phyloP scores from a whole-genome alignment of 2,329 filamentous ascomycete genomes.

The Ceratocystis alfenasii region DNA sequence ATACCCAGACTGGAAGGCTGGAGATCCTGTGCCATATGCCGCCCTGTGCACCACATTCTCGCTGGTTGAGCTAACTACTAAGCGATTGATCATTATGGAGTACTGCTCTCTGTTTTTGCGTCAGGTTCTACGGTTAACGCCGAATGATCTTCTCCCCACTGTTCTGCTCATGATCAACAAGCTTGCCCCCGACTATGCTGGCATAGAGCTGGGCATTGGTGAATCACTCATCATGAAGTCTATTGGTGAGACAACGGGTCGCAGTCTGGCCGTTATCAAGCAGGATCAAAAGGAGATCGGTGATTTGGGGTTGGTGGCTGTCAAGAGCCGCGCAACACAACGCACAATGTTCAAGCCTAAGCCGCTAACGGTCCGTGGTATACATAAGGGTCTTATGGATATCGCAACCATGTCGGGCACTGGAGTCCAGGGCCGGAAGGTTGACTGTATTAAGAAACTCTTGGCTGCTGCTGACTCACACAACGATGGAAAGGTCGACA shows the following conservation, averaged over 20 bases:
- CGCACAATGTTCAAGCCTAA: constrained; percentile 98
- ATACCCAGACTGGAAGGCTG: constrained; percentile 91
- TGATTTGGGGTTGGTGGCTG: constrained; percentile 84
- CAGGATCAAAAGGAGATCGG: constrained; percentile 93
- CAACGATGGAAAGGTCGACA: constrained; percentile 67
- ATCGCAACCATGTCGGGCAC: constrained; percentile 81
- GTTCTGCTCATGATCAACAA: constrained; percentile 97
- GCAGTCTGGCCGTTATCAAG: constrained; percentile 81
- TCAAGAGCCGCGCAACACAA: constrained; percentile 89
- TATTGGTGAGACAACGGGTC: constrained; percentile 85
- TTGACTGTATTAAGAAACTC: constrained; percentile 90
- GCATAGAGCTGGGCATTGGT: constrained; percentile 94
- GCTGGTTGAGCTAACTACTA: constrained; percentile 86
- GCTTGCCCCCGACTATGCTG: constrained; percentile 88
- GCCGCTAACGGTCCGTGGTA: constrained; percentile 69
- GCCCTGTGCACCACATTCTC: constrained; percentile 92
- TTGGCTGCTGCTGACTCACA: constrained; percentile 78
- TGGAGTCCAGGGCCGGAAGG: constrained; percentile 80
- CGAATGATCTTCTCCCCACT: constrained; percentile 73
- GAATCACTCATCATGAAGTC: constrained; percentile 98
- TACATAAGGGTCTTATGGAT: constrained; percentile 75
- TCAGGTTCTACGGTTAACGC: constrained; percentile 86
- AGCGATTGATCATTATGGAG: constrained; percentile 75
- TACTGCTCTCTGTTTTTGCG: constrained; percentile 84
- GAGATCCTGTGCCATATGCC: constrained; percentile 82